phyloP scores from a whole-genome alignment of 805 yeast species.

The Candida mattraensis region DNA sequence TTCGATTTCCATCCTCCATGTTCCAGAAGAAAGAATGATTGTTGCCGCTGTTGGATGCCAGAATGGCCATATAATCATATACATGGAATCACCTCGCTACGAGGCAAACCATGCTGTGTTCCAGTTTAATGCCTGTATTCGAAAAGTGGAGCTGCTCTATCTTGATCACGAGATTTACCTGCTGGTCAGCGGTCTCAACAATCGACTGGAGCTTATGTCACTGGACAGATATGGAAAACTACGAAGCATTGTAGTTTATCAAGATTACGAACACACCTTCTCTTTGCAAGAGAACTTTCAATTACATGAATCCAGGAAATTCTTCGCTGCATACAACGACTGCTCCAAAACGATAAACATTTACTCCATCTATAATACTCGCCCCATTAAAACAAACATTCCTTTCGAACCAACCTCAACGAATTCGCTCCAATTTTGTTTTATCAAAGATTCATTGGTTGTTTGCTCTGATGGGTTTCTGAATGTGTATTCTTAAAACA shows the following conservation, averaged over 20 bases:
- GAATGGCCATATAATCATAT: too few species aligned
- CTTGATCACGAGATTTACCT: slow-evolving; percentile 4
- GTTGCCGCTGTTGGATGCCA: too few species aligned
- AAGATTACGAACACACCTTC: slow-evolving; percentile 11
- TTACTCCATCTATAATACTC: slow-evolving; percentile 14
- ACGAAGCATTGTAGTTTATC: slow-evolving; percentile 8
- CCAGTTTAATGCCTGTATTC: slow-evolving; percentile 14
- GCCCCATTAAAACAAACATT: slow-evolving; percentile 9
- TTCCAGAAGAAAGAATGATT: too few species aligned
- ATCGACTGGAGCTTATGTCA: slow-evolving; percentile 10
- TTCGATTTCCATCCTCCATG: too few species aligned
- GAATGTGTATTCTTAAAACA: slow-evolving; percentile 1
- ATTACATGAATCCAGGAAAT: slow-evolving; percentile 10
- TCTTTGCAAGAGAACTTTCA: slow-evolving; percentile 13
- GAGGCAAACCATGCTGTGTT: too few species aligned
- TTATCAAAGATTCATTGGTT: slow-evolving; percentile 5
- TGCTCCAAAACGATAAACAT: slow-evolving; percentile 7
- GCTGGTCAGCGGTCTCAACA: slow-evolving; percentile 18
- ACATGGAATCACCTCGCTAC: too few species aligned
- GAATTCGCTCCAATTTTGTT: slow-evolving; percentile 12
- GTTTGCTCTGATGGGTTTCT: slow-evolving; percentile 3
- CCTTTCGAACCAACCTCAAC: slow-evolving; percentile 1
- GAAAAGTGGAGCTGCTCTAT: slow-evolving; percentile 11
- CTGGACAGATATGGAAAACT: slow-evolving; percentile 1
- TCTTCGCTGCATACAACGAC: slow-evolving; percentile 16